Percentiles rank a stretch among this genome's conserved stretches.
phyloP scores from a whole-genome alignment of 495 filamentous ascomycete genomes.

The Aspergillus ellipticus region DNA sequence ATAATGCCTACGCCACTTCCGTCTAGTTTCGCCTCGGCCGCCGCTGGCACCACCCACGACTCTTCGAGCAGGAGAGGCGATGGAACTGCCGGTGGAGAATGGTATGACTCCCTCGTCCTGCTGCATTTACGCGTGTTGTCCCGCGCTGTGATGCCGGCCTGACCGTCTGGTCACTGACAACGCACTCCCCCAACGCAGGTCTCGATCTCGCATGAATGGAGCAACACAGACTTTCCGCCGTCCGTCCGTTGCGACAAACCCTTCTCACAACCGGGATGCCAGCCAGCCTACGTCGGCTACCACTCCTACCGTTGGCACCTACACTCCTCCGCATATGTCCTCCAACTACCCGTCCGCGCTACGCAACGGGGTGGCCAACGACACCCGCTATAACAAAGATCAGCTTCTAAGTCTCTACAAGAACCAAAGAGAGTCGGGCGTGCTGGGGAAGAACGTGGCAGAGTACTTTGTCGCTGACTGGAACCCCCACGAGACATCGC shows the following conservation, averaged over 20 bases:
- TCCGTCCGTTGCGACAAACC: constrained; percentile 65
- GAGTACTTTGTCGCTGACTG: constrained; percentile 72
- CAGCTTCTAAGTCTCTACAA: constrained; percentile 75
- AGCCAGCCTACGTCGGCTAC: constrained; percentile 46
- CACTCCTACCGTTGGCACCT: constrained; percentile 51
- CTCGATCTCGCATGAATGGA: constrained; percentile 69
- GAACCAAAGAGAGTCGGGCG: constrained; percentile 53
- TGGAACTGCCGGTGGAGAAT: constrained; percentile 53
- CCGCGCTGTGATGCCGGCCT: neutral
- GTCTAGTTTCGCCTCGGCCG: constrained; percentile 80
- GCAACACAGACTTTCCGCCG: constrained; percentile 83
- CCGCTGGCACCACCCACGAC: constrained; percentile 65
- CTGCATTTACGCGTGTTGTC: neutral
- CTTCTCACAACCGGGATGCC: constrained; percentile 47
- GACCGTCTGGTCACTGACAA: constrained; percentile 15
- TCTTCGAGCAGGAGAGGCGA: constrained; percentile 52
- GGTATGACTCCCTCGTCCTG: constrained; percentile 36
- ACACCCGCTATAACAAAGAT: constrained; percentile 75
- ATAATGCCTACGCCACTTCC: constrained; percentile 74
- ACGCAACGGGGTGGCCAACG: constrained; percentile 54
- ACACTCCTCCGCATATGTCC: constrained; percentile 59
- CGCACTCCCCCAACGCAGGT: constrained; percentile 37
- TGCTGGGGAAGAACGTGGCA: constrained; percentile 58
- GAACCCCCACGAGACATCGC: constrained; percentile 67
- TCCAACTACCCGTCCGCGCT: constrained; percentile 43